phyloP scores from a whole-genome alignment of 257 asterid genomes.

The Rehmannia glutinosa region DNA sequence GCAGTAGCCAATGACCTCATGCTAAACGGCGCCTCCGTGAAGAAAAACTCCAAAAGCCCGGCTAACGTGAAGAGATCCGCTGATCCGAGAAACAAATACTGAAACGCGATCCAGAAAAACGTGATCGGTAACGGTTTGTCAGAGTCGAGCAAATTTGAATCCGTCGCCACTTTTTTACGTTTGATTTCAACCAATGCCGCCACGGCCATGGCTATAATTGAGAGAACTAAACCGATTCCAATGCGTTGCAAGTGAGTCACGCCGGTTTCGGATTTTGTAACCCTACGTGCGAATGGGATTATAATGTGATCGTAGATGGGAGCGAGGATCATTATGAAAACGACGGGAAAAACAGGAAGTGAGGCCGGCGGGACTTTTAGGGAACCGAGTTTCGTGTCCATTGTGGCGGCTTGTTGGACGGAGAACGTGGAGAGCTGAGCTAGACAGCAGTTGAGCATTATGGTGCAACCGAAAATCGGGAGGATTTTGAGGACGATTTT shows the following conservation, averaged over 20 bases:
- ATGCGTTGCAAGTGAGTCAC: constrained; percentile 76
- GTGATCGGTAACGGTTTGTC: constrained; percentile 57
- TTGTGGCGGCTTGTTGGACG: constrained; percentile 91
- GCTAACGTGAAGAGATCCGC: constrained; percentile 91
- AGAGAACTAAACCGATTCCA: constrained; percentile 66
- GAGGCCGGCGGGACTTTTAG: constrained; percentile 86
- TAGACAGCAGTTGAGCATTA: constrained; percentile 79
- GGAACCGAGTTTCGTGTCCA: constrained; percentile 74
- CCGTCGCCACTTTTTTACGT: constrained; percentile 49
- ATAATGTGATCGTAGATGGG: constrained; percentile 73
- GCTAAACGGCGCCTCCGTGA: constrained; percentile 78
- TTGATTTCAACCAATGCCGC: constrained; percentile 84
- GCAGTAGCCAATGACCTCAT: constrained; percentile 92
- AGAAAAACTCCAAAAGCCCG: constrained; percentile 84
- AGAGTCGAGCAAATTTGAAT: constrained; percentile 31
- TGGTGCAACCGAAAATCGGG: constrained; percentile 84
- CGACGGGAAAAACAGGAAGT: constrained; percentile 82
- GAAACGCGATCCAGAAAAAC: constrained; percentile 84
- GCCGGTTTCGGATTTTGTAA: constrained; percentile 63
- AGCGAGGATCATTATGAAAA: constrained; percentile 75
- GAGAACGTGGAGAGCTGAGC: constrained; percentile 96
- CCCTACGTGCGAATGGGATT: constrained; percentile 58
- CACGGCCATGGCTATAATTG: constrained; percentile 61
- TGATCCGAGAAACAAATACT: constrained; percentile 79
- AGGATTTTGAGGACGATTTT: constrained; percentile 66